phyloP scores from a whole-genome alignment of 2,329 filamentous ascomycete species.

The Colletotrichum destructivum region DNA sequence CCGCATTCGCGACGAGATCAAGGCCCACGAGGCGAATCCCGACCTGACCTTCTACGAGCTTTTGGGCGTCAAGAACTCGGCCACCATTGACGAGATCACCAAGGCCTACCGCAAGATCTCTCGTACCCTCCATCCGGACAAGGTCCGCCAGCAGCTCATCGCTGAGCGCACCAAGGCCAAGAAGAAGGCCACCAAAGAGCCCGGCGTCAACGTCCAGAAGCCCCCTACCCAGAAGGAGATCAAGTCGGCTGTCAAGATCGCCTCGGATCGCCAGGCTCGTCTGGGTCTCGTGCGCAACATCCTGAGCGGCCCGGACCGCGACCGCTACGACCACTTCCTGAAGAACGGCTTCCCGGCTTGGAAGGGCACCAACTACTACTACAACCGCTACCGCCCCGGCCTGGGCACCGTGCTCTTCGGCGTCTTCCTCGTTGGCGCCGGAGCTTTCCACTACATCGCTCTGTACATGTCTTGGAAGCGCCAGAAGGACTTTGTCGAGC shows the following conservation, averaged over 20 bases:
- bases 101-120: slow-evolving; percentile 95
- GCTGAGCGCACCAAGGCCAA: slow-evolving; percentile 74
- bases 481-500: slow-evolving; percentile 90
- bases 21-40: slow-evolving; percentile 76
- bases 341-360: slow-evolving; percentile 93
- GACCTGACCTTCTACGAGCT: slow-evolving; percentile 96
- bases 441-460: slow-evolving; percentile 88
- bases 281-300: slow-evolving; percentile 89
- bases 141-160: slow-evolving; percentile 88
- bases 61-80: slow-evolving; percentile 80
- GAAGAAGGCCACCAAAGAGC: slow-evolving; percentile 67
- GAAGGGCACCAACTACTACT: slow-evolving; percentile 99
- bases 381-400: slow-evolving; percentile 92
- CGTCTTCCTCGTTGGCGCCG: slow-evolving; percentile 86
- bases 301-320: slow-evolving; percentile 83
- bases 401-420: slow-evolving; percentile 87
- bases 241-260: slow-evolving; percentile 83
- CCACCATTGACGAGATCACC: slow-evolving; percentile 89
- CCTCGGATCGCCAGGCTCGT: slow-evolving; percentile 86
- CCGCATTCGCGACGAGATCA: slow-evolving; percentile 90
- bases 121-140: slow-evolving; percentile 90
- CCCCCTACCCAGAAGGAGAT: slow-evolving; percentile 82
- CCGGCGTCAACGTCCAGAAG: slow-evolving; percentile 77
- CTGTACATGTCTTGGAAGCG: slow-evolving; percentile 90
- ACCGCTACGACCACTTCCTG: slow-evolving; percentile 96